Conservation (phyloP, 306 rosid species). For the Trifolium repens region DNA sequence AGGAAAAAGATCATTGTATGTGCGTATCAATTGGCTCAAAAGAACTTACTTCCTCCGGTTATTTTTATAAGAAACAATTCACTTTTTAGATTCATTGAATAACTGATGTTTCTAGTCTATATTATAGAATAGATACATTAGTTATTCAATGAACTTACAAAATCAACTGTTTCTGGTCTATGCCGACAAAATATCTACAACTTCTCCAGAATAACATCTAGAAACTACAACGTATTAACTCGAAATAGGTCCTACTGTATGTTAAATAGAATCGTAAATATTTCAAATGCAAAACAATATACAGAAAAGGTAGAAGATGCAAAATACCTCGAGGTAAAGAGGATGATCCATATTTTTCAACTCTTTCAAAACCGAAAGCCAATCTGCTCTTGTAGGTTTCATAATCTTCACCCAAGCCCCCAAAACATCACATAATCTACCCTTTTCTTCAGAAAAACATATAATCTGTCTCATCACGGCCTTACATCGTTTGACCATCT, state of each 20-base stretch:
- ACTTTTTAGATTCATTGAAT: too few relatives aligned
- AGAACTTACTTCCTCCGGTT: too few relatives aligned
- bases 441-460: constrained; percentile 67
- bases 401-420: constrained; percentile 73
- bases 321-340: constrained; percentile 70
- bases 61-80: too few relatives aligned
- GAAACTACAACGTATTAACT: background rate
- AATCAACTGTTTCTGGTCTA: background rate
- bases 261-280: background rate
- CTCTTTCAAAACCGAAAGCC: constrained; percentile 83
- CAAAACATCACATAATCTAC: constrained; percentile 58
- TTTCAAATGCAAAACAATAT: background rate
- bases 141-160: too few relatives aligned
- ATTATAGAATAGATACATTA: too few relatives aligned
- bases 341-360: constrained; percentile 64
- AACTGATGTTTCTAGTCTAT: too few relatives aligned
- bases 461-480: constrained; percentile 84
- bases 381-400: constrained; percentile 86
- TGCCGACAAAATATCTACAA: background rate
- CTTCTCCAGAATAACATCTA: background rate
- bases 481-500: constrained; percentile 72
- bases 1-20: background rate
- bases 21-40: too few relatives aligned
- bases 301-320: background rate
- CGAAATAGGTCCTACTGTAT: background rate